Evolutionary conservation across 2,329 filamentous ascomycete species (phyloP), one percentile per base, ranked within the genome.

Genomic region (Paracorniculantispora psalliotae): DNA sequence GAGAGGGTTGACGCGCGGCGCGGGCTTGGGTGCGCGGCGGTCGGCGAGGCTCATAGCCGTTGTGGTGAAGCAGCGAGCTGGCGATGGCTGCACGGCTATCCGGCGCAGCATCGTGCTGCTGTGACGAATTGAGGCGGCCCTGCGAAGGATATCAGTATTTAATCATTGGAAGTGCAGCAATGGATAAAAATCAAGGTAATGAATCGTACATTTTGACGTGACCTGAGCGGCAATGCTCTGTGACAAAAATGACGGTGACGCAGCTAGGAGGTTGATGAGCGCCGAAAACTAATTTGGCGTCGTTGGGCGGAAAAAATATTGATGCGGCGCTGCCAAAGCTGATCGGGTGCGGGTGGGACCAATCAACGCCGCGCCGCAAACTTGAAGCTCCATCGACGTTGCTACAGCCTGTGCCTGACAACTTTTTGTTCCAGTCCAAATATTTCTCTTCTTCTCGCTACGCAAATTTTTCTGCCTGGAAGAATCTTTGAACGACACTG

Each of bases 321-420:
- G 46, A 56, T 56, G 55, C 54, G 50, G 59, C 43, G 39, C 50
- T 28, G 12, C 46, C 9, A 37, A 44, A 51, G 19, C 10, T 56
- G 43, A 48, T 55, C 28, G 21, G 26, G 17, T 30, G 33, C 37
- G n/a, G 51, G 53, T 51, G 54, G 51, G 52, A 59, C 60, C 60
- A 61, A 61, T 61, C 60, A 61, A 43, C 46, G 60, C 41, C 25
- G 60, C 60, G 60, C 60, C 60, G 60, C 60, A 61, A 61, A 59
- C 49, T 54, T 59, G 51, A 23, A 59, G 51, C 57, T 59, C 47
- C 56, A 51, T 51, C 47, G n/a, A 50, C 23, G 25, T 33, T 25
- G 7, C n/a, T 57, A 35, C 44, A 28, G n/a, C 19, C 12, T 28
- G 9, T 23, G 41, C 33, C 46, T 23, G 23, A 37, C 53, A 37